Base-by-base conservation (phyloP, 2,329 filamentous ascomycete species). In the Hypomyces rosellus region DNA sequence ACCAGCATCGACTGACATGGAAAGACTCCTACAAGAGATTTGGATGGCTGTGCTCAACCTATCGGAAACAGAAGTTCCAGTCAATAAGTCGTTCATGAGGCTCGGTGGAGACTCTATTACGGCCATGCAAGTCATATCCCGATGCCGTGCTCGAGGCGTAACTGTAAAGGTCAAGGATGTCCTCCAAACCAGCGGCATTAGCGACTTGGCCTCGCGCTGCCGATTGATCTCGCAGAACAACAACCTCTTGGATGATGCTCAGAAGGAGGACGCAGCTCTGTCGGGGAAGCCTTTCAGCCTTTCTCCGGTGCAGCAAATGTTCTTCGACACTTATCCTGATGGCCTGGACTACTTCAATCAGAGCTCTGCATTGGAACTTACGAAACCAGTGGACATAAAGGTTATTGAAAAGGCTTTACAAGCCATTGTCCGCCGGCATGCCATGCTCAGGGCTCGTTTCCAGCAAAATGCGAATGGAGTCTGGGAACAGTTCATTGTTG, bases 41-140 rank as follows among this genome's bases (percentile, higher is more conserved):
- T 30, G 25, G 25, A 30, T 30, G 25, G 2, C 25, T 30, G 25
- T 30, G 25, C 25, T 30, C 25, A 30, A 30, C 9, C 8, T 30
- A 30, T 30, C 25, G 25, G 25, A 3, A 4, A 6, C 25, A 30
- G 25, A 30, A 8, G 25, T 30, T 6, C 25, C 25, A 30, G 25
- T 30, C 25, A 30, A 30, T 11, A 30, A 30, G 6, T 30, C 25
- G 8, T 15, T 75, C 46, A 62, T 72, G 14, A 55, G 57, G 4
- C 58, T 73, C 0, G 72, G 73, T 3, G 73, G 73, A 3, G 72
- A 75, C 42, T 74, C 72, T 8, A 73, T 75, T 25, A 59, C 59
- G 2, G 71, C 72, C 2, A 75, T 75, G 61, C 63, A 67, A 8
- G 60, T 73, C 13, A 64, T 68, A 3, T 71, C 76, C n/a, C 60